phyloP scores from a whole-genome alignment of 169 alveolate species.

The Fabrea salina region DNA sequence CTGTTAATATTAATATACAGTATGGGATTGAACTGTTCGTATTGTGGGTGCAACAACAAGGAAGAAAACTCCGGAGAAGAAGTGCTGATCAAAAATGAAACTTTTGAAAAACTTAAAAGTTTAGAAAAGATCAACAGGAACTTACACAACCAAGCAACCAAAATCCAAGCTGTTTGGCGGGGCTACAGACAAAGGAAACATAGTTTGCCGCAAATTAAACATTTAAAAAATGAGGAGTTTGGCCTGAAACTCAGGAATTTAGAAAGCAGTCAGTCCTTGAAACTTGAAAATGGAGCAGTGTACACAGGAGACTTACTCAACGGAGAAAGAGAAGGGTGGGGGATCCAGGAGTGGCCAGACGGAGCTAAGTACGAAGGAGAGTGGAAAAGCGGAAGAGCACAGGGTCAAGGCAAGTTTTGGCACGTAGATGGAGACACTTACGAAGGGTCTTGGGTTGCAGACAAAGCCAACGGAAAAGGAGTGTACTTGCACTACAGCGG shows the following conservation, averaged over 20 bases:
- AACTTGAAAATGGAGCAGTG: slow-evolving; percentile 53
- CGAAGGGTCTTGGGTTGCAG: slow-evolving; percentile 73
- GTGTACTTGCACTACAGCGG: slow-evolving; percentile 90
- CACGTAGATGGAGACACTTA: slow-evolving; percentile 68
- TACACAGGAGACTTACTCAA: slow-evolving; percentile 69
- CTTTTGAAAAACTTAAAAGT: too few relatives aligned
- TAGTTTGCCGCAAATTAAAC: too few relatives aligned
- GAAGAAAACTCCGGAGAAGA: too few relatives aligned
- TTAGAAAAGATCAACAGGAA: too few relatives aligned
- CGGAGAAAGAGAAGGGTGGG: slow-evolving; percentile 61
- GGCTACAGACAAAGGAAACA: not conserved
- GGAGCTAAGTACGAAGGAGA: slow-evolving; percentile 65
- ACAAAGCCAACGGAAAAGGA: slow-evolving; percentile 95
- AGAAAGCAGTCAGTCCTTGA: slow-evolving; percentile 43
- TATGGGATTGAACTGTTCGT: too few relatives aligned
- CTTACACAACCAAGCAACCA: too few relatives aligned
- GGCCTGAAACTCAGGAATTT: too few relatives aligned
- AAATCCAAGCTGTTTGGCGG: slow-evolving; percentile 10
- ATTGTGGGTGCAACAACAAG: too few relatives aligned
- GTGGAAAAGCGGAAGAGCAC: slow-evolving; percentile 50
- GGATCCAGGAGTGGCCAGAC: slow-evolving; percentile 58
- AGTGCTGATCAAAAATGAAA: too few relatives aligned
- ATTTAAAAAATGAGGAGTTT: too few relatives aligned
- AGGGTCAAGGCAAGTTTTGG: slow-evolving; percentile 68
- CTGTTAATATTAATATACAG: too few relatives aligned